These are phyloP conservation scores for Biancaea sappan DNA, from an alignment of 306 rosid genomes.

Conservation along the genomic window DNA sequence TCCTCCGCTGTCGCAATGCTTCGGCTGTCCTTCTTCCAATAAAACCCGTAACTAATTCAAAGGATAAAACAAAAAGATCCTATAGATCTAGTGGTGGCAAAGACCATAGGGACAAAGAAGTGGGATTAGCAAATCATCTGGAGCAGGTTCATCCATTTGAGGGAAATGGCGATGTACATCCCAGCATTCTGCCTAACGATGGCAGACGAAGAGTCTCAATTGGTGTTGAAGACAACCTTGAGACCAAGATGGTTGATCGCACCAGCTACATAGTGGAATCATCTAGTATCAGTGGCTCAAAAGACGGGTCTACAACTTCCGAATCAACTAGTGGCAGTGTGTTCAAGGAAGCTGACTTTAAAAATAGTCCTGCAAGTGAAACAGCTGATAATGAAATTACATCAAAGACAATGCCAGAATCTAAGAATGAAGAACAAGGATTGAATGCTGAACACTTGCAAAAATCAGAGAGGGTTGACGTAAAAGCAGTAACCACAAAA, in stretches of 20 bases:
- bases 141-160: conserved; percentile 57
- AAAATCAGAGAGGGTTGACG: conserved; percentile 44
- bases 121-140: conserved; percentile 34
- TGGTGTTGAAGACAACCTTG: conserved; percentile 67
- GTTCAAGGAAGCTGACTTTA: conserved; percentile 55
- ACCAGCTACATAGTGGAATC: conserved; percentile 52
- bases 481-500: conserved; percentile 37
- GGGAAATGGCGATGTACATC: conserved; percentile 39
- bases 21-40: conserved; percentile 71
- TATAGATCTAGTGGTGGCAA: conserved; percentile 47
- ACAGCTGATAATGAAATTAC: conserved; percentile 39
- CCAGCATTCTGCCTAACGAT: conserved; percentile 37
- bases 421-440: conserved; percentile 41
- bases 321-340: conserved; percentile 57
- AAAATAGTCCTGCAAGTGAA: conserved; percentile 41
- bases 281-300: conserved; percentile 57
- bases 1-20: conserved; percentile 74
- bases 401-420: conserved; percentile 43
- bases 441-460: conserved; percentile 38
- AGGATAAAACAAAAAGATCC: conserved; percentile 60
- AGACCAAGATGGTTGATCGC: conserved; percentile 71
- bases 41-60: conserved; percentile 46
- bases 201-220: conserved; percentile 39
- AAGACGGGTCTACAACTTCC: conserved; percentile 66
- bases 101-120: conserved; percentile 54